Evolutionary conservation across 169 alveolate species (phyloP), one percentile per base, ranked within the genome.

Genomic region (Cystoisospora suis): DNA sequence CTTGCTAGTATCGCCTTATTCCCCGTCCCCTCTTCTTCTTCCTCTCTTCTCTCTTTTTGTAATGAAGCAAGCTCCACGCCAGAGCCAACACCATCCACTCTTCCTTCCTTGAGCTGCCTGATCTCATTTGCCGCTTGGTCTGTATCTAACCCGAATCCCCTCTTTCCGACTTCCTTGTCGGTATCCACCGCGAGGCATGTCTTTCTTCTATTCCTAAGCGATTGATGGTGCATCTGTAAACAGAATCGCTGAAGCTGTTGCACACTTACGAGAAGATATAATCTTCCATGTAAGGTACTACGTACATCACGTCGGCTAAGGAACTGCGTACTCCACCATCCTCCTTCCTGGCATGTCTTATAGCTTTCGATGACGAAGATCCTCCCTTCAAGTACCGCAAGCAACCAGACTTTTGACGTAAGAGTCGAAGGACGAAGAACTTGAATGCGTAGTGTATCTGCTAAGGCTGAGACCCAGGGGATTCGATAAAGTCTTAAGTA

Each of bases 241-340:
- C n/a, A 58, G 47, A 47, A 42, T 42, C 40, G 46, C 75, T 46
- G 91, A 47, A 38, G 86, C 86, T 61, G 75, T 85, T 69, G 91
- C 86, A 86, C 77, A 53, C 53, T 72, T 85, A 86, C 40, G 83
- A 86, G 58, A 53, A 86, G 36, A 32, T 59, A 86, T 40, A 86
- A 42, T 9, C 81, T 58, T 36, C 70, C 91, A 36, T 87, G 91
- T n/a, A 70, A 32, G 5, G 87, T 79, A 27, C 97, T 90, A 59
- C 97, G 93, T n/a, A 95, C 90, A 91, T 97, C 98, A 61, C 98
- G 88, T 65, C 98, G 88, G 81, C 97, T 95, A 36, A 97, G 94
- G 89, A 97, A 97, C 56, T 94, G 95, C 81, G 93, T 96, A 65
- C 96, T 92, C 98, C 98, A 97, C 96, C 97, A 97, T 61, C 94